Base-by-base conservation (phyloP, 2,329 filamentous ascomycete genomes). In the Cryphonectria japonica region DNA sequence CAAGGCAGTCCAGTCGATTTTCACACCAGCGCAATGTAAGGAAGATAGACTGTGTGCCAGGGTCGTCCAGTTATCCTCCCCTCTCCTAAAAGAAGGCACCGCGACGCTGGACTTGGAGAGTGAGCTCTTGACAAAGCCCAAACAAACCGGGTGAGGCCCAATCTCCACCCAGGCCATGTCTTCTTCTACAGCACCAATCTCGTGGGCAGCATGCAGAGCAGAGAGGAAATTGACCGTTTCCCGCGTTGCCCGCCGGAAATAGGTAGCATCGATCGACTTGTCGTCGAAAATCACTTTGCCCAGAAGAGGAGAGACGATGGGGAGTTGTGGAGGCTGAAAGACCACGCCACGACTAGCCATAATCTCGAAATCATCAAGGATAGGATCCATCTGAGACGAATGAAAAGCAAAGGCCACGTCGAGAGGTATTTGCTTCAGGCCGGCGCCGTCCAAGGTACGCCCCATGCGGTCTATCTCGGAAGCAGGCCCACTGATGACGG, bases 91-190 rank as follows among this genome's bases (percentile, higher is more conserved):
- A 0, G 88, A 87, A 7, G 86, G 82, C 6, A 85, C 46, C 7
- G 46, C 46, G 80, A 14, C 22, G 84, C 82, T 80, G n/a, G 80
- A 75, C 11, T 79, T 73, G 26, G 80, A 79, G 50, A 88, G 79
- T 9, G 82, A 87, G 4, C 84, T 82, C 78, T 86, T 87, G 71
- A 92, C 84, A 82, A 93, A 90, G 39, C 84, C 84, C 13, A 83
- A 83, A 79, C 88, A 91, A 13, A 92, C 85, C 0, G 90, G 89
- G 73, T 92, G 88, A 5, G 91, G 89, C 0, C 92, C 91, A 71
- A 93, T 82, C 75, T 94, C 92, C 62, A 93, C 77, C 86, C 88
- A 93, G 13, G 8, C 43, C 46, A 22, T 50, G 7, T n/a, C 41
- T 19, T 39, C 63, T 13, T 50, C 68, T n/a, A 61, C 52, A 43